Base-by-base conservation (phyloP, 2,329 filamentous ascomycete genomes). In the Ambrosiella xylebori region DNA sequence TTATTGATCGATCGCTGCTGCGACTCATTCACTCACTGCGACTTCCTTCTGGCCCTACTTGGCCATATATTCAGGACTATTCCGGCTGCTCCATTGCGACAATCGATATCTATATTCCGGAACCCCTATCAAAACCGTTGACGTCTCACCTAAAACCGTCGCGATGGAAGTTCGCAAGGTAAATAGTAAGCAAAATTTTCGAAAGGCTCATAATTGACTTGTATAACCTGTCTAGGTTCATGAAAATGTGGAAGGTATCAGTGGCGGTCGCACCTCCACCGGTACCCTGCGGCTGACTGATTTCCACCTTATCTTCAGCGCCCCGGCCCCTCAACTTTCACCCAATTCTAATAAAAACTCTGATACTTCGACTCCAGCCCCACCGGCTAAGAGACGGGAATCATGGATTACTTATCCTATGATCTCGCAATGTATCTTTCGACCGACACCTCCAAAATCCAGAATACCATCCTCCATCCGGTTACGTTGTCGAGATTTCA, bases 371-470 rank as follows among this genome's bases (percentile, higher is more conserved):
- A 59, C 62, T 15, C 47, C 52, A 3, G 47, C 54, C 8, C 37
- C 63, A 12, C 66, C 67, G 11, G 67, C 68, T 3, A 71, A 67
- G 61, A 65, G 65, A 55, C 71, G 82, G 67, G 87, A 95, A 70
- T 80, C 86, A 67, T 98, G 91, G 87, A 88, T 97, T 58, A 90
- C 93, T 13, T 98, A 90, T 70, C 90, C 91, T 27, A 90, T 97
- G 71, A 88, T 98, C 65, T 80, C 80, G 45, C 80, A 84, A 65
- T 95, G 90, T 71, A 81, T 79, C 27, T 81, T 91, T 63, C 81
- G 88, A 61, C 85, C 88, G 36, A 82, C 84, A 52, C 84, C 86
- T 15, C 76, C 80, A 6, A 74, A 76, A 11, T 85, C 85, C 59
- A 79, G 81, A 55, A 79, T 88, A 61, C 78, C 82, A 38, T 88